Percentiles rank a stretch among this genome's conserved stretches.
Conservation (phyloP, 1,139 yeast genomes). For the Suhomyces taliae region DNA sequence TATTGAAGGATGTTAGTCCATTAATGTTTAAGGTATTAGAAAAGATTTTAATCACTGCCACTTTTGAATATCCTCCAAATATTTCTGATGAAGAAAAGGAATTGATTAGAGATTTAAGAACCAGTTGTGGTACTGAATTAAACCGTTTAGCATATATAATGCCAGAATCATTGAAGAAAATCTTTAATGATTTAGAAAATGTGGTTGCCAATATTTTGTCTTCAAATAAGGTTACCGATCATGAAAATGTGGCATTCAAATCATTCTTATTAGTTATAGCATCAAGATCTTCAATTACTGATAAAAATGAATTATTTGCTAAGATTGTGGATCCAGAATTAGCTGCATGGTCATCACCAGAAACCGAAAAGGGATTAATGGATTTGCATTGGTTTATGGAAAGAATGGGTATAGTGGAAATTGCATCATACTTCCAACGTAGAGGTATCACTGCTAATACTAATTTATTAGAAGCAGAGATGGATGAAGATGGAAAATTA, state of each 20-base stretch:
- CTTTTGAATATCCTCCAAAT: conserved; percentile 73
- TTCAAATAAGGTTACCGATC: conserved; percentile 74
- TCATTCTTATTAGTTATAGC: conserved; percentile 90
- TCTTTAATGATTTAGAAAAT: conserved; percentile 76
- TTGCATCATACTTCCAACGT: conserved; percentile 84
- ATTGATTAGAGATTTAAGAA: conserved; percentile 79
- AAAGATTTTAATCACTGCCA: conserved; percentile 83
- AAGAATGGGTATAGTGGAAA: conserved; percentile 88
- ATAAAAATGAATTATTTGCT: conserved; percentile 73
- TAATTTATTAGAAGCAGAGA: conserved; percentile 69
- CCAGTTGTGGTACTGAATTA: conserved; percentile 92
- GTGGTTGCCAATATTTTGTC: conserved; percentile 74
- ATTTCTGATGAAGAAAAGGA: conserved; percentile 74
- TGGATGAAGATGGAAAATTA: conserved; percentile 87
- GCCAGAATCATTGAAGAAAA: conserved; percentile 85
- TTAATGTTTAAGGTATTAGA: conserved; percentile 83
- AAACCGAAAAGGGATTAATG: conserved; percentile 82
- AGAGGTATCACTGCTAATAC: conserved; percentile 80
- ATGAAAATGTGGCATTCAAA: conserved; percentile 91
- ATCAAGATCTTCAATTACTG: conserved; percentile 72
- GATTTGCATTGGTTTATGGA: conserved; percentile 98
- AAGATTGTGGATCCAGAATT: conserved; percentile 91
- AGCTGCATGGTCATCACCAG: conserved; percentile 89
- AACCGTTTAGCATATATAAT: conserved; percentile 90
- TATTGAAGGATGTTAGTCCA: conserved; percentile 70